These are phyloP conservation scores for Anethum foeniculum DNA, from an alignment of 140 eudicot genomes.

Conservation along the genomic window DNA sequence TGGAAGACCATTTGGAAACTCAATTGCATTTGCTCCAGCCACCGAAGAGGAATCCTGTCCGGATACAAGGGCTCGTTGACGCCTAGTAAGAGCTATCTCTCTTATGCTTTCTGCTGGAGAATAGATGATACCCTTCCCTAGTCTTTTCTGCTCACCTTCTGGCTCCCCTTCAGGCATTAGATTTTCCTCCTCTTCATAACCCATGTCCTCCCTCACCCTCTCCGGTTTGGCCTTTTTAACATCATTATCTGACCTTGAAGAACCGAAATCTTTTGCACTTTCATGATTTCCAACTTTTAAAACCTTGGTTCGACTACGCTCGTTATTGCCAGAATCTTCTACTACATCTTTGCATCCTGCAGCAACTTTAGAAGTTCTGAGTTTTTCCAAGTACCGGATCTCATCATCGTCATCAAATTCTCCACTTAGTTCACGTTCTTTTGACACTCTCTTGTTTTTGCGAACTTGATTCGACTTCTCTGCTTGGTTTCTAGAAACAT, in stretches of 20 bases:
- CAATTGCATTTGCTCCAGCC: slow-evolving; percentile 14
- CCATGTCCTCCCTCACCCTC: slow-evolving; percentile 34
- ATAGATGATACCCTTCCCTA: slow-evolving; percentile 46
- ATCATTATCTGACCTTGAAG: slow-evolving; percentile 26
- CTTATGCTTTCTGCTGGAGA: slow-evolving; percentile 50
- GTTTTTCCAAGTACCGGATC: slow-evolving; percentile 73
- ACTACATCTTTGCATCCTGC: slow-evolving; percentile 29
- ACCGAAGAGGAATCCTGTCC: slow-evolving; percentile 29
- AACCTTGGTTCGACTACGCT: slow-evolving; percentile 36
- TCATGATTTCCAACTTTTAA: slow-evolving; percentile 18
- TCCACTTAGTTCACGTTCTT: slow-evolving; percentile 50
- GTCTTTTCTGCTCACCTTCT: slow-evolving; percentile 33
- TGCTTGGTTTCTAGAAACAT: slow-evolving; percentile 38
- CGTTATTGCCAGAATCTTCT: slow-evolving; percentile 44
- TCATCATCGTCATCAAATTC: slow-evolving; percentile 75
- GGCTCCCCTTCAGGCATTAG: slow-evolving; percentile 27
- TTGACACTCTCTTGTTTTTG: slow-evolving; percentile 77
- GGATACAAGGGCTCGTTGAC: slow-evolving; percentile 51
- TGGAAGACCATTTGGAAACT: slow-evolving; percentile 80
- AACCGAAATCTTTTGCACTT: slow-evolving; percentile 25
- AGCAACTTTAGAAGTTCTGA: slow-evolving; percentile 48
- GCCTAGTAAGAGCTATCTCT: slow-evolving; percentile 62
- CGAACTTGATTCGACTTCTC: slow-evolving; percentile 53
- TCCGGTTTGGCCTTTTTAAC: slow-evolving; percentile 25
- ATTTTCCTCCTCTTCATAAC: slow-evolving; percentile 52